phyloP scores from a whole-genome alignment of 148 eudicot species.

The Silene latifolia region DNA sequence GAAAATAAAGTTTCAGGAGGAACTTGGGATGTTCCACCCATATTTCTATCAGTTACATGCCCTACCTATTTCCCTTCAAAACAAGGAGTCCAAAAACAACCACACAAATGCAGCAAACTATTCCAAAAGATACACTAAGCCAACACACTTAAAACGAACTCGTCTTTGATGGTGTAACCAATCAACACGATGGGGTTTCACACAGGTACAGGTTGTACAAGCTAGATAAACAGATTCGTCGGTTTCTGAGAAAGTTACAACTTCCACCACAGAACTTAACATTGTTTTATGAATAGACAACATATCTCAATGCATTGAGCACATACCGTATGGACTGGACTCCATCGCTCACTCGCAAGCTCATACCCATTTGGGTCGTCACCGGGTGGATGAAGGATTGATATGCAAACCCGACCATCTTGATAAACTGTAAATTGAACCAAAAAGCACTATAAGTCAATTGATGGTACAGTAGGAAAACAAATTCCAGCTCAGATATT shows the following conservation, averaged over 20 bases:
- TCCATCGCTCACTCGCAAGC: conserved; percentile 99
- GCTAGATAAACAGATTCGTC: neutral
- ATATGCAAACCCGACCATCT: conserved; percentile 92
- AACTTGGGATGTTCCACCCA: neutral
- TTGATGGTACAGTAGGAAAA: neutral
- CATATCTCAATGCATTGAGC: neutral
- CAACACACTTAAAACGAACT: neutral
- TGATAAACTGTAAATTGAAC: conserved; percentile 52
- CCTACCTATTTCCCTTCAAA: neutral
- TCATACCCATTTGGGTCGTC: conserved; percentile 99
- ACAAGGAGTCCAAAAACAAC: too few species aligned
- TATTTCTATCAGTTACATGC: neutral
- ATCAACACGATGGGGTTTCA: neutral
- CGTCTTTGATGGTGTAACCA: neutral
- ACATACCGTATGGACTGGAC: conserved; percentile 95
- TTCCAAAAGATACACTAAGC: neutral
- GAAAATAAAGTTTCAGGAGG: too few species aligned
- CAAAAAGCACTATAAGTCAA: neutral
- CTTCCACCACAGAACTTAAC: neutral
- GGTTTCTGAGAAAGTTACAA: neutral
- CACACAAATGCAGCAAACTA: too few species aligned
- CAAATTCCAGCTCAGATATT: neutral
- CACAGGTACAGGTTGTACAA: neutral
- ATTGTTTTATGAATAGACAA: too few species aligned
- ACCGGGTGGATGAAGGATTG: conserved; percentile 98